Percentiles rank a stretch among this genome's conserved stretches.
Evolutionary conservation across 148 eudicot genomes (phyloP).

Genomic region (Rhododendron vialii): DNA sequence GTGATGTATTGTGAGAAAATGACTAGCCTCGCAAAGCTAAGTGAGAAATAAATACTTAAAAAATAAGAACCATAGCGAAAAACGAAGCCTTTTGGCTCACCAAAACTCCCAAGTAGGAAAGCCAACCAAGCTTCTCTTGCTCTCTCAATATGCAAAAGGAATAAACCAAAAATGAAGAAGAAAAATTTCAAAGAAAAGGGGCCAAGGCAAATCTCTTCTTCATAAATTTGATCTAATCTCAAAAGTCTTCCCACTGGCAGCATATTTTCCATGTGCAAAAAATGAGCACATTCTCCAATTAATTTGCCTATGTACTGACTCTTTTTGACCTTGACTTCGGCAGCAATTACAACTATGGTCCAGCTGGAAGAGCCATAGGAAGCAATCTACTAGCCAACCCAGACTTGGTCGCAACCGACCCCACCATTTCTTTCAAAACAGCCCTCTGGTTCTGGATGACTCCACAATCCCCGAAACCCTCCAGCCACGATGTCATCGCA

Average conservation of each 20-base stretch:
- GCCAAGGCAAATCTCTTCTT: too few species aligned
- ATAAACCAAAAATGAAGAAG: too few species aligned
- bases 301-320: not conserved
- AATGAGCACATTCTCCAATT: not conserved
- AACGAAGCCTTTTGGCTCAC: too few species aligned
- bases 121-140: too few species aligned
- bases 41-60: too few species aligned
- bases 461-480: conserved; percentile 26
- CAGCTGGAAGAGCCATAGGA: conserved; percentile 1
- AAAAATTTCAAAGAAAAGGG: too few species aligned
- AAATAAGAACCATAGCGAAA: too few species aligned
- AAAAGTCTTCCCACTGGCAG: not conserved
- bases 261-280: not conserved
- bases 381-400: conserved; percentile 10
- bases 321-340: not conserved
- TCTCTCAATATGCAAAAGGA: too few species aligned
- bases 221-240: not conserved
- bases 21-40: too few species aligned
- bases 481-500: conserved; percentile 25
- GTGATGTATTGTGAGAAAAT: too few species aligned
- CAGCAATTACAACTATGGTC: conserved; percentile 39
- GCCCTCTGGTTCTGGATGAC: conserved; percentile 37
- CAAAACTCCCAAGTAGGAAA: too few species aligned
- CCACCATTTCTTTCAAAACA: conserved; percentile 9
- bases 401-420: conserved; percentile 1